Evolutionary conservation across 2,329 filamentous ascomycete species (phyloP), one percentile per base, ranked within the genome.

Genomic region (Xylariaceae sp.): DNA sequence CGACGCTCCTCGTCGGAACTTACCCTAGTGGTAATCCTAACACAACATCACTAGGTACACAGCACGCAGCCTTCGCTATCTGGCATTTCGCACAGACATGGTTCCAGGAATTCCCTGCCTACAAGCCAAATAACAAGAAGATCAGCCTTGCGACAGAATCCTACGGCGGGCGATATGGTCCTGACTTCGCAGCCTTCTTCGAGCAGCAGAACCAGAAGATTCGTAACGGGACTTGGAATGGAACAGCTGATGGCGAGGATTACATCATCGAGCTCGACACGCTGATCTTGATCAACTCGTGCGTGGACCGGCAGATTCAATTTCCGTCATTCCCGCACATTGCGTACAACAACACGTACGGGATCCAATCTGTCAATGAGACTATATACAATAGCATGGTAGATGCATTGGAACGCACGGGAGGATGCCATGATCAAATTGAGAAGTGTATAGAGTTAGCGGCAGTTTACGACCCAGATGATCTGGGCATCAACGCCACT

Each of bases 21-120:
- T 82, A 80, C 55, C 67, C 73, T 27, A 77, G 76, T 40, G 66
- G 73, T 12, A 70, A 77, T 44, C 47, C 55, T 2, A 65, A 60
- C 21, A 60, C 61, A 22, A 77, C 75, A 3, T 65, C 73, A 11
- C 73, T 74, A 45, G 74, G 70, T 1, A 74, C 72, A 7, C 62
- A 65, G 12, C 70, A 73, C 40, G 75, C 74, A 3, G 76, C 75
- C n/a, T 68, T 69, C 47, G 72, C 78, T 6, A 65, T 77, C 3
- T 83, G 80, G 80, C 76, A 83, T 55, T 81, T 83, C 51, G 63
- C 79, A n/a, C 77, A 82, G 57, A 71, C 67, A 6, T 80, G 76
- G 67, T 59, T 83, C 54, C 70, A 67, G 10, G 67, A 72, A 44
- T 80, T 80, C 46, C 76, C 77, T 0, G 67, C 71, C 40, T 80